Percentiles rank a stretch among this genome's conserved stretches.
These are phyloP conservation scores for Coemansia reversa DNA, from an alignment of 192 early-diverging fungal genomes.

Conservation along the genomic window DNA sequence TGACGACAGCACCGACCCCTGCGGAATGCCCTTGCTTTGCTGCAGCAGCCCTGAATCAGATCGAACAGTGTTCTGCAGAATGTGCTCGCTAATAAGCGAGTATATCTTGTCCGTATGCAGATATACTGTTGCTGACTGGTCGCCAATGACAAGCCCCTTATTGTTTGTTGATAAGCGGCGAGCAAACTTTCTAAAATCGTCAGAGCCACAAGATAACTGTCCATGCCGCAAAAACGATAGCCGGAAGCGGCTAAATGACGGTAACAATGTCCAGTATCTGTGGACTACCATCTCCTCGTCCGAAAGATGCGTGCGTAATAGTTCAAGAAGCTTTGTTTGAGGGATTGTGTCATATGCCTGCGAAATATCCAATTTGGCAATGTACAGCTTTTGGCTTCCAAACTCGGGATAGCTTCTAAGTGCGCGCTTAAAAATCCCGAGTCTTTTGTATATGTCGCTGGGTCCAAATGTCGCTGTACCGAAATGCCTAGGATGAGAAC, in stretches of 20 bases:
- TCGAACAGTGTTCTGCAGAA: slow-evolving; percentile 66
- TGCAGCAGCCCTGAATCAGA: slow-evolving; percentile 62
- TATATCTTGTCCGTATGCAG: slow-evolving; percentile 56
- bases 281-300: slow-evolving; percentile 70
- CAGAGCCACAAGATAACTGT: slow-evolving; percentile 37
- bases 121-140: slow-evolving; percentile 63
- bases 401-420: neutral
- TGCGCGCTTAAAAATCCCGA: slow-evolving; percentile 44
- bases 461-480: slow-evolving; percentile 50
- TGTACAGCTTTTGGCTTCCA: slow-evolving; percentile 50
- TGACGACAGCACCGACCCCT: slow-evolving; percentile 85
- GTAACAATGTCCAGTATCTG: slow-evolving; percentile 58
- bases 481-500: slow-evolving; percentile 21
- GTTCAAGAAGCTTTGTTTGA: slow-evolving; percentile 60
- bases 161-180: slow-evolving; percentile 47
- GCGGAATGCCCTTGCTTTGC: slow-evolving; percentile 82
- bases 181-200: slow-evolving; percentile 53
- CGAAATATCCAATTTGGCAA: slow-evolving; percentile 83
- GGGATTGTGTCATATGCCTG: slow-evolving; percentile 81
- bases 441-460: slow-evolving; percentile 48
- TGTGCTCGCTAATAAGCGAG: slow-evolving; percentile 60
- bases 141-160: slow-evolving; percentile 66
- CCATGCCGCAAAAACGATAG: slow-evolving; percentile 28
- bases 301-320: slow-evolving; percentile 15
- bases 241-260: slow-evolving; percentile 28